Evolutionary conservation across 1,284 basidiomycete species (phyloP).

Genomic region (Rhodofomes roseus): DNA sequence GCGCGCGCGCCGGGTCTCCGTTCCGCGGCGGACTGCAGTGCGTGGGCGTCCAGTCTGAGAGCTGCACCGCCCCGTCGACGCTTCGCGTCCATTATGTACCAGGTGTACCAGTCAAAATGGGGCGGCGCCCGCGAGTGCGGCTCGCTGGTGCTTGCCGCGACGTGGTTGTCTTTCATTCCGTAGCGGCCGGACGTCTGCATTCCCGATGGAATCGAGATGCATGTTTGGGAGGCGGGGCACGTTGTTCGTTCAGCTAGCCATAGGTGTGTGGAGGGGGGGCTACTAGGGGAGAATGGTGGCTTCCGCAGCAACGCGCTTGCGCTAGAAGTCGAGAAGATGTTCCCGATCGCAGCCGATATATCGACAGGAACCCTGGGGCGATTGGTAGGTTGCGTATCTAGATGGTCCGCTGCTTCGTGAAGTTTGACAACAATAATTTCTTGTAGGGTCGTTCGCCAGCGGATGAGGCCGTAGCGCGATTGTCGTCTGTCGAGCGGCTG

Average conservation of each 20-base stretch:
- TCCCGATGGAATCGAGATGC: neutral
- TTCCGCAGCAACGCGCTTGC: neutral
- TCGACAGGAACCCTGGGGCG: neutral
- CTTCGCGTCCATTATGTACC: neutral
- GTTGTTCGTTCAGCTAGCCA: too few species aligned
- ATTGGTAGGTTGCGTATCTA: neutral
- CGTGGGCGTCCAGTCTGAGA: neutral
- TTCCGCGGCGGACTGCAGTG: neutral
- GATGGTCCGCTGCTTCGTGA: neutral
- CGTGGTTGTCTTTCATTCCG: neutral
- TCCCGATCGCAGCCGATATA: neutral
- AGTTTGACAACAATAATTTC: neutral
- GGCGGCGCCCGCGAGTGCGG: neutral
- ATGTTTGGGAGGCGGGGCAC: neutral
- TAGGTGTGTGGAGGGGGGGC: neutral
- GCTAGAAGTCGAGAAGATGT: neutral
- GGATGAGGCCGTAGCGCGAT: too few species aligned
- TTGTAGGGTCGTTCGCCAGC: neutral
- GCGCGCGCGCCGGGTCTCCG: neutral
- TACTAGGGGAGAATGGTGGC: too few species aligned
- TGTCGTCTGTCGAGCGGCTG: too few species aligned
- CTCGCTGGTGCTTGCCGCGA: neutral
- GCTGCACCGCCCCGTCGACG: neutral
- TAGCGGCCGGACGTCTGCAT: neutral
- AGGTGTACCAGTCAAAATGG: neutral